A percentile compares a stretch with the other conserved stretches of the same genome.
Conservation (phyloP, 2,329 filamentous ascomycete genomes). For the Periglandula ipomoeae region DNA sequence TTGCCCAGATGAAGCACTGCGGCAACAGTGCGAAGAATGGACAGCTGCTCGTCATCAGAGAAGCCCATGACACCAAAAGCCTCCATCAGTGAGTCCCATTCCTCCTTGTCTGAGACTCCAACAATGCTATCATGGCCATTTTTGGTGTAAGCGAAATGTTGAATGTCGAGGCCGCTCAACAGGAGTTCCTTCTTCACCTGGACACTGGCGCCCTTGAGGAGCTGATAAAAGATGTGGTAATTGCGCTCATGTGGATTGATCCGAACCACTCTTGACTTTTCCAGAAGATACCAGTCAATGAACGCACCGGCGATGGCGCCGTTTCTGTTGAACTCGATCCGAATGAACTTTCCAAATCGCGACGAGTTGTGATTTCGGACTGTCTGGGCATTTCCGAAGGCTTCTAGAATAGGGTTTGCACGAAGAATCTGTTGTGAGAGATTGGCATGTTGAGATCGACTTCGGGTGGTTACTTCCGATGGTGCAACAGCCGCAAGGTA, state of each 20-base stretch:
- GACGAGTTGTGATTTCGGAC: slow-evolving; percentile 98
- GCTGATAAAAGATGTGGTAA: slow-evolving; percentile 96
- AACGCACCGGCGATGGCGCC: slow-evolving; percentile 92
- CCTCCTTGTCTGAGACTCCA: slow-evolving; percentile 81
- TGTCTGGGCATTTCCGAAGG: slow-evolving; percentile 96
- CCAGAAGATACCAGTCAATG: slow-evolving; percentile 96
- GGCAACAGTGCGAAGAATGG: slow-evolving; percentile 79
- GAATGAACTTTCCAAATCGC: slow-evolving; percentile 95
- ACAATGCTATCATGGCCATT: slow-evolving; percentile 86
- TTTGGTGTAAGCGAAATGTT: slow-evolving; percentile 85
- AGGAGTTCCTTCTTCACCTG: slow-evolving; percentile 68
- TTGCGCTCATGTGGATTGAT: slow-evolving; percentile 84
- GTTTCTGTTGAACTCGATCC: slow-evolving; percentile 82
- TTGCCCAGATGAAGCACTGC: slow-evolving; percentile 92
- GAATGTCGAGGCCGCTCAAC: slow-evolving; percentile 63
- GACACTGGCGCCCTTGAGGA: slow-evolving; percentile 72
- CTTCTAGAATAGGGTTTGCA: slow-evolving; percentile 94
- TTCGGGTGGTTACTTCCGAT: slow-evolving; percentile 61
- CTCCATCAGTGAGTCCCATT: slow-evolving; percentile 85
- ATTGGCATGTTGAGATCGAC: slow-evolving; percentile 60
- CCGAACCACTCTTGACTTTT: slow-evolving; percentile 94
- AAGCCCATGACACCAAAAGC: slow-evolving; percentile 95
- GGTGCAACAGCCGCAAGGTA: slow-evolving; percentile 92
- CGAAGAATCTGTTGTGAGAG: slow-evolving; percentile 93
- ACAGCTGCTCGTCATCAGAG: slow-evolving; percentile 69